Evolutionary conservation across 2,329 filamentous ascomycete genomes (phyloP).

Genomic region (Zymoseptoria tritici): DNA sequence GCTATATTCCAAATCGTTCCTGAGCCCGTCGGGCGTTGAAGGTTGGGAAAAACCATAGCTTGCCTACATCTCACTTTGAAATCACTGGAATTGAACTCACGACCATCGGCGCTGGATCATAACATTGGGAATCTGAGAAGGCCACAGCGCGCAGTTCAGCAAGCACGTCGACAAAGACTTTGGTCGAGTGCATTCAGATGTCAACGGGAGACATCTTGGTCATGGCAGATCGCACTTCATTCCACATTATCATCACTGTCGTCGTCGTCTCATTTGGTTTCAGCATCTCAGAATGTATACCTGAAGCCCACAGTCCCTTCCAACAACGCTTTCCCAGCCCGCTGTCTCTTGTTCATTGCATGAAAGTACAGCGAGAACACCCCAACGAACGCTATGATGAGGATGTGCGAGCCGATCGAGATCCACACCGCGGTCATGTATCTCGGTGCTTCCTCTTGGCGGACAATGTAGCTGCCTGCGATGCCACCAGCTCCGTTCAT

Average conservation of each 20-base stretch:
- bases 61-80: constrained; percentile 24
- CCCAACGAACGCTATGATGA: constrained; percentile 23
- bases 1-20: constrained; percentile 87
- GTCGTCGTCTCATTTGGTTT: background rate
- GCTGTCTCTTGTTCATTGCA: constrained; percentile 23
- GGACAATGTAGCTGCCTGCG: constrained; percentile 59
- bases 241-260: background rate
- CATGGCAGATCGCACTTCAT: background rate
- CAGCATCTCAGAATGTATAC: constrained; percentile 34
- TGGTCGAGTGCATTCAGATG: background rate
- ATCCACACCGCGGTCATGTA: constrained; percentile 62
- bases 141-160: background rate
- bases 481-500: constrained; percentile 57
- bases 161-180: background rate
- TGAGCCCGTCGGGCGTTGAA: constrained; percentile 84
- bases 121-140: too few species aligned
- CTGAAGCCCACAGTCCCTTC: constrained; percentile 36
- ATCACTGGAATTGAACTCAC: background rate
- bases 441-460: constrained; percentile 52
- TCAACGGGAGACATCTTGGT: background rate
- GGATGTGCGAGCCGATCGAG: constrained; percentile 46
- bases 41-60: constrained; percentile 84
- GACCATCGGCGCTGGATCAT: background rate
- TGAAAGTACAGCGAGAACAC: constrained; percentile 24
- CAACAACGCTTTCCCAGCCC: constrained; percentile 19